Base-by-base conservation (phyloP, 2,329 filamentous ascomycete species). In the Xylariales sp. region DNA sequence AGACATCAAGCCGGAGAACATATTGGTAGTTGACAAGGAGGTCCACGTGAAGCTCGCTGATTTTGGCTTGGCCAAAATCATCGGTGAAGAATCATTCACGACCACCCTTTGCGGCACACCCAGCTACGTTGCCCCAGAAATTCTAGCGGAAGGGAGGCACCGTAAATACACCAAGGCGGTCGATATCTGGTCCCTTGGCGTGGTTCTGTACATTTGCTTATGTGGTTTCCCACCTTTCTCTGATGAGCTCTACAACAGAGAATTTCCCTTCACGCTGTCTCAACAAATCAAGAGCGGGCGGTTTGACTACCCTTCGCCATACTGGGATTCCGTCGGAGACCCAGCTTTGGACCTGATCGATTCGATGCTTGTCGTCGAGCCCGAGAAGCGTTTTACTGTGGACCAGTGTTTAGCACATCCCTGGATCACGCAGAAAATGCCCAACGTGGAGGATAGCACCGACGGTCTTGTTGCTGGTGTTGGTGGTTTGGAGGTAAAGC, bases 1-100 rank as follows among this genome's bases (percentile, higher is more conserved):
- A 44, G 93, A 98, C 55, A 96, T 98, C 66, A 97, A 96, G 64
- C 91, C 90, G 0, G 91, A 97, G 60, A 97, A 97, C 56, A 97
- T 98, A 24, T 69, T 98, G 7, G 70, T 98, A 25, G 81, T 85
- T 4, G 88, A 96, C 64, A 88, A 88, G 56, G 76, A 93, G 24
- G 68, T 96, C 20, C 82, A 83, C 45, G 84, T 95, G 49, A 98
- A 98, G 66, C 69, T 98, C 46, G 93, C 90, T 15, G 93, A 98
- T 63, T 98, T 98, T 64, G 93, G 93, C 33, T 75, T 98, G 27
- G 91, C 93, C 31, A 98, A 98, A 67, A 97, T 98, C 51, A 95
- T 98, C 51, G 94, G 94, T 48, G 93, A 98, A 61, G 89, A 96
- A 59, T 96, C 91, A 0, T 98, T 98, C 60, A 97, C 93, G 1